These are phyloP conservation scores for Vitis hybrid DNA, from an alignment of 177 flowering plant genomes.

Conservation along the genomic window DNA sequence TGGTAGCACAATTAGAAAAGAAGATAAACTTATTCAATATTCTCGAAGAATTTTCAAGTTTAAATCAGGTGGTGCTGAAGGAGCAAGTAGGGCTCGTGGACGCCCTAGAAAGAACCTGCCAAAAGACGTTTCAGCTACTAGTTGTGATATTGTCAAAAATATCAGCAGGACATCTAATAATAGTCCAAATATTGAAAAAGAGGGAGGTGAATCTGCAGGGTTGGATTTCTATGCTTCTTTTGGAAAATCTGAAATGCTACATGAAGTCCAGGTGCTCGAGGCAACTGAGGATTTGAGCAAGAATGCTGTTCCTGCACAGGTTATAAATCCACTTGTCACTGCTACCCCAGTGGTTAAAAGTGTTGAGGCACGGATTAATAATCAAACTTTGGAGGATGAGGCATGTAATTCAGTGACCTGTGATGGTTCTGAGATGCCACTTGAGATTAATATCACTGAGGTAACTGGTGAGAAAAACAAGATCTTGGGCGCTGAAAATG, in stretches of 20 bases:
- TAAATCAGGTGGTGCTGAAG: slow-evolving; percentile 21
- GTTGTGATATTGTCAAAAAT: slow-evolving; percentile 16
- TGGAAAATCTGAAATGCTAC: slow-evolving; percentile 10
- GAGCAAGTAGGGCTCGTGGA: slow-evolving; percentile 10
- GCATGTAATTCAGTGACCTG: slow-evolving; percentile 4
- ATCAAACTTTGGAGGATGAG: slow-evolving; percentile 12
- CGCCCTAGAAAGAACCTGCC: slow-evolving; percentile 8
- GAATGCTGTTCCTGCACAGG: slow-evolving; percentile 4
- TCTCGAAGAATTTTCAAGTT: slow-evolving; percentile 44
- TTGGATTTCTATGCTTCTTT: background rate
- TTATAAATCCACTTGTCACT: slow-evolving; percentile 4
- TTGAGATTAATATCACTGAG: background rate
- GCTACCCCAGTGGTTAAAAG: slow-evolving; percentile 4
- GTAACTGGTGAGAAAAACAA: slow-evolving; percentile 7
- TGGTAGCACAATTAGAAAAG: slow-evolving; percentile 18
- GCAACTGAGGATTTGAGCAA: background rate
- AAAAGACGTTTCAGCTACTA: slow-evolving; percentile 11
- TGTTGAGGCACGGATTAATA: slow-evolving; percentile 10
- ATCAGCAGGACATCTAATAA: slow-evolving; percentile 8
- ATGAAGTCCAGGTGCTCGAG: slow-evolving; percentile 9
- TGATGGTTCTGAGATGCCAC: slow-evolving; percentile 10
- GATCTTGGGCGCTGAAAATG: slow-evolving; percentile 9
- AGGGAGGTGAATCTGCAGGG: slow-evolving; percentile 7
- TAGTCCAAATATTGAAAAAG: slow-evolving; percentile 4
- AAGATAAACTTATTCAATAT: slow-evolving; percentile 49